Percentiles rank a stretch among this genome's conserved stretches.
Evolutionary conservation across 371 early-diverging fungal species (phyloP).

Genomic region (Capillidium heterosporum): DNA sequence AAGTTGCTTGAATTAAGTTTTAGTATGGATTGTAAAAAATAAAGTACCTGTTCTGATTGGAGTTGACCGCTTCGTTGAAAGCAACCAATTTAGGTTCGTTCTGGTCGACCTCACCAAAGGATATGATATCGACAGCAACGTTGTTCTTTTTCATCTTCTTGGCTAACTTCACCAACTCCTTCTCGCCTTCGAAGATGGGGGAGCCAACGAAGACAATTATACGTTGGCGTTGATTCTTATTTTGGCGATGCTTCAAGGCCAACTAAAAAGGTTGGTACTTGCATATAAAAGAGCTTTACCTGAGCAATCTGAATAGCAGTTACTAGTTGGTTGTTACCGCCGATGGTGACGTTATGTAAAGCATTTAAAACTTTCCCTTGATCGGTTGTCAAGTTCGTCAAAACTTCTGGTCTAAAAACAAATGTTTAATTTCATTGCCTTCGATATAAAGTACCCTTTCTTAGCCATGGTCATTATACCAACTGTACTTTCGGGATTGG

Average conservation of each 20-base stretch:
- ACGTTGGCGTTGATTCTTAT: conserved; percentile 86
- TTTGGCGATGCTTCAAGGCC: conserved; percentile 89
- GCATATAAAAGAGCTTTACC: conserved; percentile 22
- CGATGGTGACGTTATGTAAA: conserved; percentile 56
- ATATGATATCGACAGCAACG: conserved; percentile 86
- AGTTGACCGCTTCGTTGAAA: conserved; percentile 76
- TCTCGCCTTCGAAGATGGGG: conserved; percentile 65
- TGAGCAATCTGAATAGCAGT: conserved; percentile 91
- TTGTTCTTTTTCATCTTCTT: conserved; percentile 96
- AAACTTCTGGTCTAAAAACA: conserved; percentile 70
- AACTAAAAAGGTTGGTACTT: conserved; percentile 21
- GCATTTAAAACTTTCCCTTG: conserved; percentile 79
- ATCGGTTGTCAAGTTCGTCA: conserved; percentile 80
- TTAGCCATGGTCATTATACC: conserved; percentile 94
- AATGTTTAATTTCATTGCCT: background rate
- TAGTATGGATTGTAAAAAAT: background rate
- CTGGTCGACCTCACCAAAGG: conserved; percentile 87
- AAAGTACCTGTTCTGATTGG: conserved; percentile 62
- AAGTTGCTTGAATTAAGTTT: conserved; percentile 38
- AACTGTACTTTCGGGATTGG: conserved; percentile 91
- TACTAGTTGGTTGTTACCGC: conserved; percentile 54
- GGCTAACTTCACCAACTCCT: conserved; percentile 70
- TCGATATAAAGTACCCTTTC: conserved; percentile 26
- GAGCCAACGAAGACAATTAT: conserved; percentile 91
- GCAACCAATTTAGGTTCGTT: conserved; percentile 84